Base-by-base conservation (phyloP, 139 green algal genomes). In the Spirogloea muscicola region DNA sequence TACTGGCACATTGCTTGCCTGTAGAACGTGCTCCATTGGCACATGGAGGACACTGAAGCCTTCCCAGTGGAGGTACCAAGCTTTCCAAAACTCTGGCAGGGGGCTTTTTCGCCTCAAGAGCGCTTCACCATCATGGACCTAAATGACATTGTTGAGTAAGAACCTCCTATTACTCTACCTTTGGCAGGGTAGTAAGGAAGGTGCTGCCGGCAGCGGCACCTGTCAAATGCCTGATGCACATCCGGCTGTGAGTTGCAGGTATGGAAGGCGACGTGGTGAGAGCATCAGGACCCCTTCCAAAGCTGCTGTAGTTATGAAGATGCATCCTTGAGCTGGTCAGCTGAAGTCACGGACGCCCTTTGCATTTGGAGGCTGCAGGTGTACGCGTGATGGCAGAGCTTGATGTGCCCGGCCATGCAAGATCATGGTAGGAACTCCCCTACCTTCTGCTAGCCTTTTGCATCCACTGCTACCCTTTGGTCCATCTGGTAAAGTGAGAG, bases 1-100 rank as follows among this genome's bases (percentile, higher is more conserved):
- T 55, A 31, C 21, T 21, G 21, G 21, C 21, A 31, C 21, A 55
- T 21, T 31, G 21, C 21, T 55, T 55, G 31, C 10, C 55, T 10
- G 55, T 10, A 9, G 31, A 16, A 13, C 29, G 55, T 13, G 29
- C 10, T 9, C 9, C 74, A 81, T 52, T 81, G 74, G 74, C 74
- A 81, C 66, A 73, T 79, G 55, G 65, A 79, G 51, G 74, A 81
- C 74, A 21, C 25, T 6, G 65, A 81, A 33, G 29, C 64, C 31
- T 81, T 81, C 55, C 74, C 74, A 16, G 55, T 81, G 38, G 64
- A 81, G 74, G 29, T 64, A 52, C 49, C 43, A 21, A 49, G 40
- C 21, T 77, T 49, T 48, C 74, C 74, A 25, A 16, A 27, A 10
- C 66, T 81, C 7, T 81, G 74, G 74, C 9, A 74, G 7, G 74